Evolutionary conservation across 2,329 filamentous ascomycete genomes (phyloP).

Genomic region (Ophiocordyceps camponoti-leonardi): DNA sequence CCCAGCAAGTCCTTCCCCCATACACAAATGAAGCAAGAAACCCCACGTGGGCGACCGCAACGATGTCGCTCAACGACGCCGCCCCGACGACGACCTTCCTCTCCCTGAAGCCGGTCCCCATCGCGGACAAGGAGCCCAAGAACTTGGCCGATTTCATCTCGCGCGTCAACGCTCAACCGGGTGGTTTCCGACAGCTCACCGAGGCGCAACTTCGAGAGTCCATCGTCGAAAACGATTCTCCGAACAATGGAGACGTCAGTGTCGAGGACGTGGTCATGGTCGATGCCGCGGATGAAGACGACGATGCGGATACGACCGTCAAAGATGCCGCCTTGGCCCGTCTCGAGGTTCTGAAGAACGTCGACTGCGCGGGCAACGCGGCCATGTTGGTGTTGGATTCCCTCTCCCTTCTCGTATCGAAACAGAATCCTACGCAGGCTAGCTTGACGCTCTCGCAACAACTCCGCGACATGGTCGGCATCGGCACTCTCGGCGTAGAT

Average conservation of each 20-base stretch:
- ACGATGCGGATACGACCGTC: constrained; percentile 16
- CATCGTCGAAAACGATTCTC: constrained; percentile 30
- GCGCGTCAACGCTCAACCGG: constrained; percentile 61
- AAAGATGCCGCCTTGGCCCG: constrained; percentile 31
- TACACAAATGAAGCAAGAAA: too few relatives aligned
- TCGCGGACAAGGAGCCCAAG: constrained; percentile 37
- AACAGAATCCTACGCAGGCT: constrained; percentile 56
- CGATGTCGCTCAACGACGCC: constrained; percentile 14
- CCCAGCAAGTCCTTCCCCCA: too few relatives aligned
- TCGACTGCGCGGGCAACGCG: constrained; percentile 34
- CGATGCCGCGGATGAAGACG: constrained; percentile 28
- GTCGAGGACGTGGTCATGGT: constrained; percentile 27
- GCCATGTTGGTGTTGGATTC: constrained; percentile 62
- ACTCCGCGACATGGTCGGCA: constrained; percentile 53
- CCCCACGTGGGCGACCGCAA: not conserved
- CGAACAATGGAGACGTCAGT: constrained; percentile 22
- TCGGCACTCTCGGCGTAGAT: constrained; percentile 57
- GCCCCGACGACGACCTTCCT: constrained; percentile 15
- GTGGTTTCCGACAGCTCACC: constrained; percentile 65
- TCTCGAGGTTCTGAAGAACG: constrained; percentile 38
- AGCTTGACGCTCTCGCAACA: constrained; percentile 51
- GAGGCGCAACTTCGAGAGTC: constrained; percentile 57
- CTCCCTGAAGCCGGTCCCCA: constrained; percentile 24
- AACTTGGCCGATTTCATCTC: constrained; percentile 58
- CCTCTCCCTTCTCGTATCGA: constrained; percentile 68